Base-by-base conservation (phyloP, 2,329 filamentous ascomycete species). In the Colletotrichum zoysiae region DNA sequence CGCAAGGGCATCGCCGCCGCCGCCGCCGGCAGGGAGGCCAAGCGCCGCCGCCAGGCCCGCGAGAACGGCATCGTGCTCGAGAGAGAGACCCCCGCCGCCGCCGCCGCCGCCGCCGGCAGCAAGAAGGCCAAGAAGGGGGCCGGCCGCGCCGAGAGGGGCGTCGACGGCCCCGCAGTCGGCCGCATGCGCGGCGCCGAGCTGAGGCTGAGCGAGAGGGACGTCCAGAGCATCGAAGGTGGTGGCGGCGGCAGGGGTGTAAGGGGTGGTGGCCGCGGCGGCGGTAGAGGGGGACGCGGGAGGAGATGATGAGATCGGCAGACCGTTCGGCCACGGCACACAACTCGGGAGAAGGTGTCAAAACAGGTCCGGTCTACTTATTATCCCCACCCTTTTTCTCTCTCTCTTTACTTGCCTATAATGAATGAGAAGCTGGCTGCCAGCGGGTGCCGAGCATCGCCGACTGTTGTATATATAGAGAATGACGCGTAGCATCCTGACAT, bases 1-100 rank as follows among this genome's bases (percentile, higher is more conserved):
- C 89, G 95, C 71, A 94, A 93, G 82, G 95, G 95, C n/a, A 98
- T 98, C 72, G 84, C 85, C 20, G 87, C 88, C 1, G 94, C 95
- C 64, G 88, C 89, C 30, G 84, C 80, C 1, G 82, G 85, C 38
- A 89, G 89, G 71, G 95, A 98, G 80, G 84, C 87, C 16, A 92
- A 88, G 83, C 85, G 95, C 63, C 86, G 95, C 48, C 86, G 85
- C 51, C 94, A 97, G 80, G 96, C 96, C 2, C 90, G 87, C 78
- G 95, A 98, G 85, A 97, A 95, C 77, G 96, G 95, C 7, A 91
- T 98, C 76, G 90, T 98, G 60, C 84, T 98, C 44, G 96, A 98
- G 85, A 86, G 85, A 73, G 79, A 35, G 40, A 75, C 53, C 46
- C 20, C 76, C 78, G 53, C 30, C 30, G 30, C 30, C 30, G 5